Evolutionary conservation across 495 filamentous ascomycete genomes (phyloP).

Genomic region (Talaromyces thailandensis): DNA sequence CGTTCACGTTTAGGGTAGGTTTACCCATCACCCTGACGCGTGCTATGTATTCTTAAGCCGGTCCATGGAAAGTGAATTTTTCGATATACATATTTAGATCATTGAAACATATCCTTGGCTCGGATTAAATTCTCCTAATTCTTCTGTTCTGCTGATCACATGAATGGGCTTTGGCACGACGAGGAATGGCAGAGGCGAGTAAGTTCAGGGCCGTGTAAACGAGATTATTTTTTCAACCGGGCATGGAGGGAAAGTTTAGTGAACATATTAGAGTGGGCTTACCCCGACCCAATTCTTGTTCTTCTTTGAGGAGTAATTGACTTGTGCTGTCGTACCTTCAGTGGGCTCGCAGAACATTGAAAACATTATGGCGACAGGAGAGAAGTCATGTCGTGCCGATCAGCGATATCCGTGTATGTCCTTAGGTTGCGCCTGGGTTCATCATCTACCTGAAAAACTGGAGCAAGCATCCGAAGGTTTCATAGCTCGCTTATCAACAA

Average conservation of each 20-base stretch:
- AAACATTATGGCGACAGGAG: not conserved
- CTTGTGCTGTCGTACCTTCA: not conserved
- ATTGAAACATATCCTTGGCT: not conserved
- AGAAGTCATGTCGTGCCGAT: not conserved
- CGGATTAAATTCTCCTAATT: not conserved
- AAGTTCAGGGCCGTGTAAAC: not conserved
- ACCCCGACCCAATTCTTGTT: not conserved
- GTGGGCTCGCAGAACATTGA: not conserved
- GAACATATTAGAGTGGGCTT: not conserved
- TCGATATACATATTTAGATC: not conserved
- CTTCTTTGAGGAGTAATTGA: not conserved
- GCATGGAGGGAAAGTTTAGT: not conserved
- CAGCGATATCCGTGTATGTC: conserved; percentile 61
- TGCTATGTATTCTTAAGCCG: not conserved
- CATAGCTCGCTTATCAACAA: not conserved
- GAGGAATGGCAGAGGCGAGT: not conserved
- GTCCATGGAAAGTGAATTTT: not conserved
- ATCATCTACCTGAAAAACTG: conserved; percentile 58
- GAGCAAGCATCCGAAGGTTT: conserved; percentile 45
- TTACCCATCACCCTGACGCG: not conserved
- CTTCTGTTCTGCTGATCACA: not conserved
- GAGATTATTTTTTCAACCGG: not conserved
- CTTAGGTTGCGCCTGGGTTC: conserved; percentile 51
- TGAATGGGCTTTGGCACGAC: not conserved
- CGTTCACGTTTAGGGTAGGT: not conserved